Evolutionary conservation across 2,329 filamentous ascomycete genomes (phyloP), one percentile per base, ranked within the genome.

Genomic region (Fusarium siculi): DNA sequence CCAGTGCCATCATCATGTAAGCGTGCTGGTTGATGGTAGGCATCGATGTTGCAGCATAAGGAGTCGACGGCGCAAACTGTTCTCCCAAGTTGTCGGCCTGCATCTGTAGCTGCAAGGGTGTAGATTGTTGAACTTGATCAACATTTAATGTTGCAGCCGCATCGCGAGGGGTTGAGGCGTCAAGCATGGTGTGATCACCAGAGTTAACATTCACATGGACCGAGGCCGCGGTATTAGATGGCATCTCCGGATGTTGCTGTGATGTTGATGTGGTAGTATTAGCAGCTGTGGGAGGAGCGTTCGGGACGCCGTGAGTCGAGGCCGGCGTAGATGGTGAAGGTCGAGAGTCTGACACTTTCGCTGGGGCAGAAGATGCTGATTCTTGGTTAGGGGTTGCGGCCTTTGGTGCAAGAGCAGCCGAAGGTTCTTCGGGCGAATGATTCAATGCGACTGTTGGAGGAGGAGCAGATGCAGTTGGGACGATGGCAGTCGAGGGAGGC

Each of bases 1-100:
- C 83, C 53, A 86, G 76, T 28, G 83, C 81, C 83, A 86, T 85
- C 81, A 86, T 85, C 81, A 84, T 82, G 77, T 82, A 84, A 50
- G 83, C 80, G 63, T 82, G 82, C 34, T 83, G 79, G 53, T 84
- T 79, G 39, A 82, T 75, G 63, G 74, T 79, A 6, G 80, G 65
- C 64, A 83, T 78, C 37, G 78, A 64, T 9, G 79, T 76, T 36
- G 79, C 75, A 16, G 79, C 80, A 68, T 80, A 83, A 23, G 82
- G 78, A 16, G 81, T 80, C 43, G 79, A 78, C 32, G 82, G 79
- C 32, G 76, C 66, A 63, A 77, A 79, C 36, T 77, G 78, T 40
- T 80, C 78, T 37, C 61, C 44, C 64, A 78, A 69, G 42, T 50
- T 70, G 34, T 74, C 68, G 54, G 71, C 39, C 10, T 66, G 55